Conservation (phyloP, 257 asterid genomes). For the Fraxinus anomala region DNA sequence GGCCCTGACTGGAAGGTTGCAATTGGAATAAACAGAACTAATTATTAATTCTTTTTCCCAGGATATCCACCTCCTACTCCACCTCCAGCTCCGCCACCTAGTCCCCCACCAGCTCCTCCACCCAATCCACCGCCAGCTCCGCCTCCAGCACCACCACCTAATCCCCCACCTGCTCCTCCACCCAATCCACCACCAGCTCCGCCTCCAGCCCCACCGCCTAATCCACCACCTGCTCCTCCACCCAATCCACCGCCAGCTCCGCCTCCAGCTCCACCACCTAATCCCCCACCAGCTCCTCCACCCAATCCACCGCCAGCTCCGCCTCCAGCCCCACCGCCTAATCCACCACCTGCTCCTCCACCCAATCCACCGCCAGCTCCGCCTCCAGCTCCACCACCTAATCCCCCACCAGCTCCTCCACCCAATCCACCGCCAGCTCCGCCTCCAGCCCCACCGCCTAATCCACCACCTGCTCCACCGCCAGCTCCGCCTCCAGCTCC, state of each 20-base stretch:
- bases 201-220: constrained; percentile 12
- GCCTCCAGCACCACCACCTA: constrained; percentile 13
- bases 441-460: constrained; percentile 2
- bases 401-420: too few species aligned
- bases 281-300: constrained; percentile 11
- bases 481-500: constrained; percentile 27
- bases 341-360: constrained; percentile 13
- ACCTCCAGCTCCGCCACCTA: too few species aligned
- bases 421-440: constrained; percentile 22
- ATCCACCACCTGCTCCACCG: constrained; percentile 19
- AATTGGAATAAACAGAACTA: not conserved
- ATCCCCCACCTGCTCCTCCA: constrained; percentile 10
- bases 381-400: constrained; percentile 19
- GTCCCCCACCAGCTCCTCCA: constrained; percentile 17
- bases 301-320: constrained; percentile 22
- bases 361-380: constrained; percentile 24
- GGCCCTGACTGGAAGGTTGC: not conserved
- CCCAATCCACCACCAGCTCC: constrained; percentile 20
- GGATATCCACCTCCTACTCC: constrained; percentile 14
- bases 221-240: constrained; percentile 14
- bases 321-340: constrained; percentile 15
- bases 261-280: constrained; percentile 23
- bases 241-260: constrained; percentile 22
- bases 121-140: constrained; percentile 19
- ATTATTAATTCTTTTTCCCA: not conserved